These are phyloP conservation scores for Podospora didyma DNA, from an alignment of 495 filamentous ascomycete species.

Conservation along the genomic window DNA sequence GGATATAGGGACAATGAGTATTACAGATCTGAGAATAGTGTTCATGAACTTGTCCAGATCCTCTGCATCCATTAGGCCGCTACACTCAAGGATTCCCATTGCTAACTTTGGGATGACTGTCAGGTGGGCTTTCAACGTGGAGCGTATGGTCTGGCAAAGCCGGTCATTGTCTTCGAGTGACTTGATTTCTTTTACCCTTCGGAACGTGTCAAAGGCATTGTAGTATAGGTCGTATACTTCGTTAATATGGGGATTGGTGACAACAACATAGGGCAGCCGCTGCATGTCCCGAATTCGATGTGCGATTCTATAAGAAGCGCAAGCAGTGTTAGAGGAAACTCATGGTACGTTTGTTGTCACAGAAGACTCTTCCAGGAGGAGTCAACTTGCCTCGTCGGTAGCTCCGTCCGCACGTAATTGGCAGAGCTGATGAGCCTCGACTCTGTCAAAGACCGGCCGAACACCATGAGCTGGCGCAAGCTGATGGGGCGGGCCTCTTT, in stretches of 20 bases:
- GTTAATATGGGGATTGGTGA: slow-evolving; percentile 90
- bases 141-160: slow-evolving; percentile 76
- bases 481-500: slow-evolving; percentile 82
- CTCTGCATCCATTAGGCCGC: slow-evolving; percentile 68
- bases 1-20: slow-evolving; percentile 16
- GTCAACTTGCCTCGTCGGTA: slow-evolving; percentile 70
- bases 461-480: slow-evolving; percentile 90
- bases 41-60: slow-evolving; percentile 95
- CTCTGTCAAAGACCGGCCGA: slow-evolving; percentile 84
- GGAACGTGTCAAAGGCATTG: slow-evolving; percentile 85
- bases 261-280: slow-evolving; percentile 89
- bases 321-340: background rate
- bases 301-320: slow-evolving; percentile 57
- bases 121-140: slow-evolving; percentile 80
- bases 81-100: slow-evolving; percentile 89
- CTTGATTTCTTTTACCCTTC: slow-evolving; percentile 76
- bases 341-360: background rate
- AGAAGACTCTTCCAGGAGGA: background rate
- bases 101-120: slow-evolving; percentile 90
- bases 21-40: slow-evolving; percentile 81
- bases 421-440: slow-evolving; percentile 84
- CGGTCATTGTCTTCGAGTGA: slow-evolving; percentile 85
- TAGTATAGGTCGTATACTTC: slow-evolving; percentile 97
- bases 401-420: slow-evolving; percentile 93
- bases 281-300: slow-evolving; percentile 98